Percentiles rank a stretch among this genome's conserved stretches.
Evolutionary conservation across 2,329 filamentous ascomycete genomes (phyloP).

Genomic region (Colletotrichum zoysiae): DNA sequence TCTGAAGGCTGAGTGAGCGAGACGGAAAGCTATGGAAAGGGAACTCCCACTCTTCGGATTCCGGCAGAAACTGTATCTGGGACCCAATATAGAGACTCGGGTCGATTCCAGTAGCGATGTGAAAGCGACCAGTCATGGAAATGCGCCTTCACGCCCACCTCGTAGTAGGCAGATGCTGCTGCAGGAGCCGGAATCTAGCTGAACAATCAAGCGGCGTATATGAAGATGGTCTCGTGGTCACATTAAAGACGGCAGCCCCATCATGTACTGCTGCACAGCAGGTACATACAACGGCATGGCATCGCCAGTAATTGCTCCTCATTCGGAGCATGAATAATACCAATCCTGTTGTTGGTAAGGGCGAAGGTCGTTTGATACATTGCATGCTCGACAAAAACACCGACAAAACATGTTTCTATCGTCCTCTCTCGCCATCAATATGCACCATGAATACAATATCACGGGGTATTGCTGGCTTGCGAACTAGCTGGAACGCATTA

Average conservation of each 20-base stretch:
- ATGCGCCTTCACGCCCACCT: not conserved
- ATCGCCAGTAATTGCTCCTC: no score
- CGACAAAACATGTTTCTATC: not conserved
- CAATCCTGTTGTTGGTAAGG: not conserved
- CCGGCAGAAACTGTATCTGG: not conserved
- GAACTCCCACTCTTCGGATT: accelerated
- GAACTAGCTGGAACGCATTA: no score
- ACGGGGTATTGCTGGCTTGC: not conserved
- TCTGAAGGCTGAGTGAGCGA: not conserved
- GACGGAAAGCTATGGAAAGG: not conserved
- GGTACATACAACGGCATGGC: not conserved
- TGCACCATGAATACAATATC: not conserved
- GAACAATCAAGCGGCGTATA: not conserved
- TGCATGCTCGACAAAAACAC: not conserved
- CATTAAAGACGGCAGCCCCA: not conserved
- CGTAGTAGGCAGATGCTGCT: not conserved
- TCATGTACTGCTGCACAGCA: not conserved
- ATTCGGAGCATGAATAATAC: not conserved
- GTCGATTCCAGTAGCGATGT: not conserved
- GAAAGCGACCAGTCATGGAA: not conserved
- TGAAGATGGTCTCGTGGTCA: not conserved
- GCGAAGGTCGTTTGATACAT: not conserved
- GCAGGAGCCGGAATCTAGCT: not conserved
- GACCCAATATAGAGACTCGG: no score
- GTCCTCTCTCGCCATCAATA: accelerated